Conservation (phyloP, 73 alveolate species). For the Stentor coeruleus region DNA sequence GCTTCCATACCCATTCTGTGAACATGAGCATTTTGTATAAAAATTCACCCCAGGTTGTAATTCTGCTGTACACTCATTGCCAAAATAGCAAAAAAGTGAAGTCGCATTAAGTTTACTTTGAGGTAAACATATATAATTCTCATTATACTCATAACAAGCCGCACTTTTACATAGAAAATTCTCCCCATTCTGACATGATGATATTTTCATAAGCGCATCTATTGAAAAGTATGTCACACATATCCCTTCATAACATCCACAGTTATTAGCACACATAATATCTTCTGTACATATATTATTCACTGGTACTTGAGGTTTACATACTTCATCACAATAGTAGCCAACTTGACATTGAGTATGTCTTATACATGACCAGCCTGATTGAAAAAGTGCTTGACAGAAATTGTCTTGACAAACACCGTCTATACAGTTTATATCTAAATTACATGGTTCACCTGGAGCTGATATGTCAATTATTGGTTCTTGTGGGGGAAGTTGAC, state of each 20-base stretch:
- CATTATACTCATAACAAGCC: background rate
- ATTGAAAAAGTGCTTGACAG: background rate
- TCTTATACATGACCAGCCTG: background rate
- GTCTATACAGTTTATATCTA: background rate
- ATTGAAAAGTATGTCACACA: conserved; percentile 5
- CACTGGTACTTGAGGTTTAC: background rate
- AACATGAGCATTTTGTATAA: background rate
- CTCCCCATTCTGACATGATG: background rate
- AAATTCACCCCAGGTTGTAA: background rate
- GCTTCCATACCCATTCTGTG: background rate
- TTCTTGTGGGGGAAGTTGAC: background rate
- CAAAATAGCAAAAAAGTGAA: background rate
- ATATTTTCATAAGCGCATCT: background rate
- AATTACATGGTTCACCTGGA: background rate
- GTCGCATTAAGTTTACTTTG: background rate
- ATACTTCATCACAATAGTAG: background rate
- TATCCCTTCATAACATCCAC: background rate
- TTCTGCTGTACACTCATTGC: background rate
- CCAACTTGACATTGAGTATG: conserved; percentile 16
- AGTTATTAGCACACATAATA: background rate
- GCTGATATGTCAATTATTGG: background rate
- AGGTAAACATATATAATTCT: background rate
- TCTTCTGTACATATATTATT: background rate
- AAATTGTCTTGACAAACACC: background rate
- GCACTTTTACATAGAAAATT: background rate